Percentiles rank a stretch among this genome's conserved stretches.
These are phyloP conservation scores for Rhodotorula sp. DNA, from an alignment of 1,284 basidiomycete genomes.

Conservation along the genomic window DNA sequence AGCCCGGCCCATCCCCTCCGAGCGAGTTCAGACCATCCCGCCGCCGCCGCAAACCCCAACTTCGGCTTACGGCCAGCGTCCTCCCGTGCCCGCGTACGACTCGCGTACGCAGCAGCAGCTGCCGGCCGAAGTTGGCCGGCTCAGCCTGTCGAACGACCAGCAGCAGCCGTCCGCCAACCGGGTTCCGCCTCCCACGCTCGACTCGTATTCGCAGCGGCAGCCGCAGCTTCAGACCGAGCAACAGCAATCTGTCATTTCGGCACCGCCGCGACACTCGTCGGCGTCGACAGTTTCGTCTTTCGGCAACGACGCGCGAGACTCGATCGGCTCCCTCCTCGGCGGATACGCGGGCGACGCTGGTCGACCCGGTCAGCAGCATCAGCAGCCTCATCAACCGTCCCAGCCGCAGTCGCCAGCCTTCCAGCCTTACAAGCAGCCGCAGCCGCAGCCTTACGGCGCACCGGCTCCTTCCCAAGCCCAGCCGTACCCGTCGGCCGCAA, in stretches of 20 bases:
- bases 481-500: conserved; percentile 18
- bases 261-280: conserved; percentile 28
- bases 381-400: conserved; percentile 1
- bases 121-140: conserved; percentile 28
- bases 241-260: neutral
- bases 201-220: conserved; percentile 10
- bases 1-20: neutral
- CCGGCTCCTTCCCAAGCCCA: conserved; percentile 8
- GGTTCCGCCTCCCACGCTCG: conserved; percentile 23
- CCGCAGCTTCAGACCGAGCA: conserved; percentile 5
- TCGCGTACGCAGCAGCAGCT: conserved; percentile 12
- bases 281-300: conserved; percentile 30
- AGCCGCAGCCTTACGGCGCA: conserved; percentile 32
- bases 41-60: conserved; percentile 32
- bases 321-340: conserved; percentile 30
- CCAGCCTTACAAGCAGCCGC: conserved; percentile 33
- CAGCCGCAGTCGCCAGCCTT: conserved; percentile 6
- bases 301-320: conserved; percentile 29
- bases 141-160: conserved; percentile 17
- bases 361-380: neutral
- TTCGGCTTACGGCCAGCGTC: conserved; percentile 9
- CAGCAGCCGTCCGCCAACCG: conserved; percentile 3
- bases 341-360: conserved; percentile 13
- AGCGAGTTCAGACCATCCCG: conserved; percentile 35
- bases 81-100: conserved; percentile 19